Conservation (phyloP, 1,139 yeast genomes). For the Scheffersomyces lignicola region DNA sequence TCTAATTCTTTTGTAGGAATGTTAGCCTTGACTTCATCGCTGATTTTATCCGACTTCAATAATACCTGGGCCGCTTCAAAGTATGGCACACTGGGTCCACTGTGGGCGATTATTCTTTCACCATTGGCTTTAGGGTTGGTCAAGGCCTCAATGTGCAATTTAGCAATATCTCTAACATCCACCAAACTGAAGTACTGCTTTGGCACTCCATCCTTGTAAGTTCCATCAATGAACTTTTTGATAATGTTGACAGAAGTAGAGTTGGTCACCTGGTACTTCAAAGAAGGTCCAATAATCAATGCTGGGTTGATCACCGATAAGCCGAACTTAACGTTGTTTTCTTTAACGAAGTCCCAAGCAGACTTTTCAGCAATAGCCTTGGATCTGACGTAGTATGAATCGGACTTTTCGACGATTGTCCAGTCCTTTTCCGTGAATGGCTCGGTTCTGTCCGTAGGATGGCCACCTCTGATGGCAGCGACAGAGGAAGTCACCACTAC, state of each 20-base stretch:
- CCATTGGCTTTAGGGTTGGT: conserved; percentile 10
- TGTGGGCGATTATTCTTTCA: conserved; percentile 8
- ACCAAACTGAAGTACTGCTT: conserved; percentile 5
- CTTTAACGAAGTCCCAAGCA: conserved; percentile 14
- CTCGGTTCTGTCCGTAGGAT: conserved; percentile 2
- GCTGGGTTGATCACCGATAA: conserved; percentile 14
- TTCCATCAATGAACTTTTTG: conserved; percentile 5
- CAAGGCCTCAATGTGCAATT: conserved; percentile 13
- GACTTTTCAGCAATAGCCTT: conserved; percentile 13
- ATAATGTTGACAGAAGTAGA: conserved; percentile 4
- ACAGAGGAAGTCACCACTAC: conserved; percentile 4
- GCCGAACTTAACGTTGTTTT: conserved; percentile 7
- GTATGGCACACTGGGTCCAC: conserved; percentile 4
- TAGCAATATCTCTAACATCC: conserved; percentile 18
- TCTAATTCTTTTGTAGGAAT: conserved; percentile 4
- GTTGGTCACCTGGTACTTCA: conserved; percentile 8
- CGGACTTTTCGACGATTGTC: conserved; percentile 7
- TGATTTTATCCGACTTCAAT: neutral
- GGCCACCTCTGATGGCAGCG: conserved; percentile 6
- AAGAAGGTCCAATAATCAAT: conserved; percentile 16
- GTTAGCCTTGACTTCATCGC: conserved; percentile 2
- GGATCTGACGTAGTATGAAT: conserved; percentile 9
- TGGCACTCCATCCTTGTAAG: neutral
- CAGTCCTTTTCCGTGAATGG: conserved; percentile 7
- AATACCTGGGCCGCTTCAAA: conserved; percentile 1